Evolutionary conservation across 2,329 filamentous ascomycete species (phyloP).

Genomic region (Penicillium sp.): DNA sequence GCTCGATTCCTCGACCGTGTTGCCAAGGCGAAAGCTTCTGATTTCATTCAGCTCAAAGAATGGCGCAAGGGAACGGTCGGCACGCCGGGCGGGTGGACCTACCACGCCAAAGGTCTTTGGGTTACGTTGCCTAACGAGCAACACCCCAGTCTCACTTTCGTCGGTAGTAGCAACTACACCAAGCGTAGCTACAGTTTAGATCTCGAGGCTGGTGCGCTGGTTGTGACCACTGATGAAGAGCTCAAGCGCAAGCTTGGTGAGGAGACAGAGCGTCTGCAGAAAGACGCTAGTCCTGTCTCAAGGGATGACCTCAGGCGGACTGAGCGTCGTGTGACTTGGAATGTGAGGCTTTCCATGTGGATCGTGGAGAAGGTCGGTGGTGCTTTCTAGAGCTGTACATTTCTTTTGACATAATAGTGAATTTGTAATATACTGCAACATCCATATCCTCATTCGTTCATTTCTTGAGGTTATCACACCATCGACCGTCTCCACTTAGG

Average conservation of each 20-base stretch:
- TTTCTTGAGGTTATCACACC: background rate
- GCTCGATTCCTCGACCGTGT: constrained; percentile 74
- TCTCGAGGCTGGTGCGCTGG: constrained; percentile 82
- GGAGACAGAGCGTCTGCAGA: constrained; percentile 78
- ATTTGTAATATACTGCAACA: constrained; percentile 8
- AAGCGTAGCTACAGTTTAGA: constrained; percentile 91
- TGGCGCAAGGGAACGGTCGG: constrained; percentile 84
- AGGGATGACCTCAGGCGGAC: constrained; percentile 76
- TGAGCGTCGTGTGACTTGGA: constrained; percentile 80
- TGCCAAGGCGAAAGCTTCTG: constrained; percentile 52
- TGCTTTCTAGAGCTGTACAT: constrained; percentile 62
- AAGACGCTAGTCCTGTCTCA: constrained; percentile 68
- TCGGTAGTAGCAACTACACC: constrained; percentile 95
- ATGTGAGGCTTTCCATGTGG: constrained; percentile 91
- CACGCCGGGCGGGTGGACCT: constrained; percentile 86
- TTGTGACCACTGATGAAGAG: constrained; percentile 75
- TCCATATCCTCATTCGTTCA: background rate
- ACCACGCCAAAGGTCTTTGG: constrained; percentile 97
- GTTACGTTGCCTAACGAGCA: constrained; percentile 63
- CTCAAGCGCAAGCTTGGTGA: constrained; percentile 73
- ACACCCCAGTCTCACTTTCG: constrained; percentile 73
- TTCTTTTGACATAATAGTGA: constrained; percentile 2
- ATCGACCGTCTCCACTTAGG: background rate
- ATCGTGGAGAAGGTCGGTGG: constrained; percentile 84
- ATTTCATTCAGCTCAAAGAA: constrained; percentile 74